Conservation (phyloP, 148 eudicot genomes). For the Suaeda aralocaspica region DNA sequence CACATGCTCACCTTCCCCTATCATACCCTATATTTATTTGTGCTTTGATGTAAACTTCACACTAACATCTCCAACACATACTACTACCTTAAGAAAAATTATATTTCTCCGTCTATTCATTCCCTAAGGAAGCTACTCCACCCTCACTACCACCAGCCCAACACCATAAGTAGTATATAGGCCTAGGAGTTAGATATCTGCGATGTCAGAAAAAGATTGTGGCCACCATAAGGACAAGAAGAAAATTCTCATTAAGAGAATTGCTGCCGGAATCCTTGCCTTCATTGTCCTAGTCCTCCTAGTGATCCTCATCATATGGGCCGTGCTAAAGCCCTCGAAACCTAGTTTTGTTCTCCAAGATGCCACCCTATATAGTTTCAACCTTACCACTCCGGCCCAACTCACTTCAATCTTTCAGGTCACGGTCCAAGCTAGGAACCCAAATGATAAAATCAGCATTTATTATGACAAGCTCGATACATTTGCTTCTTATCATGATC, state of each 20-base stretch:
- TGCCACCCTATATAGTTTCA: conserved; percentile 60
- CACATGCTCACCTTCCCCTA: conserved; percentile 2
- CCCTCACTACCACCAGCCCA: conserved; percentile 3
- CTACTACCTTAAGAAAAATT: not conserved
- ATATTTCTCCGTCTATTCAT: too few relatives aligned
- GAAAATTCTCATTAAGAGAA: conserved; percentile 24
- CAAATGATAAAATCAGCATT: conserved; percentile 38
- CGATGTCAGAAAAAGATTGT: conserved; percentile 44
- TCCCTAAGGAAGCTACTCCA: not conserved
- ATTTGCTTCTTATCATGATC: conserved; percentile 52
- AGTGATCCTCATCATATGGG: conserved; percentile 48
- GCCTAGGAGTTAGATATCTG: too few relatives aligned
- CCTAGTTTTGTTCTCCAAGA: conserved; percentile 66
- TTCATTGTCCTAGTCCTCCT: conserved; percentile 33
- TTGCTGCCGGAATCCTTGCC: conserved; percentile 27
- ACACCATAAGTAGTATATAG: too few relatives aligned
- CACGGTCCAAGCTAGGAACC: conserved; percentile 43
- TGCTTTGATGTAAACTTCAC: conserved; percentile 2
- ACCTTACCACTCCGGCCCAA: conserved; percentile 48
- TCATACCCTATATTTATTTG: conserved; percentile 9
- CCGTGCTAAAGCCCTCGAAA: conserved; percentile 50
- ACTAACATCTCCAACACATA: not conserved
- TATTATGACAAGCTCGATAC: conserved; percentile 44
- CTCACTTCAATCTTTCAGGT: conserved; percentile 53
- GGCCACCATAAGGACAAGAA: conserved; percentile 46